Evolutionary conservation across 2,329 filamentous ascomycete species (phyloP).

Genomic region (Phaeosphaeria sp.): DNA sequence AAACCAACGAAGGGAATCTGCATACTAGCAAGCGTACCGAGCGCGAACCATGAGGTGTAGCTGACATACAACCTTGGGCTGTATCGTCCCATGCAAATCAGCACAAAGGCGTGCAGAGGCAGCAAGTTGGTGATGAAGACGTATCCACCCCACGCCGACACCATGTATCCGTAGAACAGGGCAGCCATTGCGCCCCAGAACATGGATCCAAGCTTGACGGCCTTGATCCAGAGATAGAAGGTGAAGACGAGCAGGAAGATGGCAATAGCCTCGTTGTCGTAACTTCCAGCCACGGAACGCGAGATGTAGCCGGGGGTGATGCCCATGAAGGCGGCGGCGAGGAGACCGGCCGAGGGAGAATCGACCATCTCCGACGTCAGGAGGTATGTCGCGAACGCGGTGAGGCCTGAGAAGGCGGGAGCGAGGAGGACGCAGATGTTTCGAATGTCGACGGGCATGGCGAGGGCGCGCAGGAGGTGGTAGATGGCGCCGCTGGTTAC

Average conservation of each 20-base stretch:
- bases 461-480: constrained; percentile 85
- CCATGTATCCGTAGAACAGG: constrained; percentile 99
- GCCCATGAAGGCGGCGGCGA: constrained; percentile 95
- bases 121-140: constrained; percentile 99
- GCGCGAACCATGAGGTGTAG: constrained; percentile 97
- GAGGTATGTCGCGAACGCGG: constrained; percentile 90
- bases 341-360: constrained; percentile 91
- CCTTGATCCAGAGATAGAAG: constrained; percentile 99
- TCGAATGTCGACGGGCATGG: constrained; percentile 94
- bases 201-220: constrained; percentile 92
- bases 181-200: constrained; percentile 96
- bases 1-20: constrained; percentile 99
- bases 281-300: constrained; percentile 94
- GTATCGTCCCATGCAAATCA: constrained; percentile 96
- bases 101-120: constrained; percentile 89
- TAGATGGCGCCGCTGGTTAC: constrained; percentile 98
- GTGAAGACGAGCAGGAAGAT: constrained; percentile 99
- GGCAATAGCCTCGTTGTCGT: constrained; percentile 99
- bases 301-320: constrained; percentile 98
- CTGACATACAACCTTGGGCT: constrained; percentile 93
- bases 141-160: constrained; percentile 98
- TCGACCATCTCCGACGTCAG: constrained; percentile 96
- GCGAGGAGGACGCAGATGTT: constrained; percentile 98
- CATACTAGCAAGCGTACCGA: constrained; percentile 97
- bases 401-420: constrained; percentile 91